Conservation (phyloP, 345 rosid genomes). For the Corchorus olitorius region DNA sequence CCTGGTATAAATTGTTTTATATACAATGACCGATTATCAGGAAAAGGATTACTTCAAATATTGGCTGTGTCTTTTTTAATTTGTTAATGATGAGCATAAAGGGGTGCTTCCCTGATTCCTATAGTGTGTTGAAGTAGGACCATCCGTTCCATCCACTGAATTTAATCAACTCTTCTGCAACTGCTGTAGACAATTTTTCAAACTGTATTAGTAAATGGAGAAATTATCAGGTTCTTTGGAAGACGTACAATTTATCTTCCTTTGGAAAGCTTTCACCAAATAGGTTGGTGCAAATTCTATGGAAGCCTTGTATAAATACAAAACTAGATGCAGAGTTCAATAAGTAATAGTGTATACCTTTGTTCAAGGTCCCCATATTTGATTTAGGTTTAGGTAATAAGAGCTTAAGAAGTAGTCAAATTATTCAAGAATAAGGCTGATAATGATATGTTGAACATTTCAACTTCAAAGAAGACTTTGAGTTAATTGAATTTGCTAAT, state of each 20-base stretch:
- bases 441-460: not conserved
- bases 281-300: not conserved
- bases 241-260: not conserved
- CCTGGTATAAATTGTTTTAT: slow-evolving; percentile 10
- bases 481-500: not conserved
- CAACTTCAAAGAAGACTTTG: not conserved
- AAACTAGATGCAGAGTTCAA: not conserved
- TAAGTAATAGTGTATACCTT: too few species aligned
- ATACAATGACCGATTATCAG: slow-evolving; percentile 5
- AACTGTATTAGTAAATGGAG: not conserved
- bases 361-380: not conserved
- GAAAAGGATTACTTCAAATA: not conserved
- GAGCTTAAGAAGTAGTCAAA: not conserved
- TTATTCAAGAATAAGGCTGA: not conserved
- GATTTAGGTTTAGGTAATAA: not conserved
- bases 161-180: not conserved
- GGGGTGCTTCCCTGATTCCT: not conserved
- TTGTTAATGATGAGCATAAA: not conserved
- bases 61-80: not conserved
- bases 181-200: not conserved
- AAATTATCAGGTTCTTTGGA: not conserved
- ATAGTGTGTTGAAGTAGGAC: not conserved
- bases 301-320: not conserved
- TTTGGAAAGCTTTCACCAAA: not conserved
- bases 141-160: not conserved